Evolutionary conservation across 352 stramenopile species (phyloP), one percentile per base, ranked within the genome.

Genomic region (Ophiocytium majus): DNA sequence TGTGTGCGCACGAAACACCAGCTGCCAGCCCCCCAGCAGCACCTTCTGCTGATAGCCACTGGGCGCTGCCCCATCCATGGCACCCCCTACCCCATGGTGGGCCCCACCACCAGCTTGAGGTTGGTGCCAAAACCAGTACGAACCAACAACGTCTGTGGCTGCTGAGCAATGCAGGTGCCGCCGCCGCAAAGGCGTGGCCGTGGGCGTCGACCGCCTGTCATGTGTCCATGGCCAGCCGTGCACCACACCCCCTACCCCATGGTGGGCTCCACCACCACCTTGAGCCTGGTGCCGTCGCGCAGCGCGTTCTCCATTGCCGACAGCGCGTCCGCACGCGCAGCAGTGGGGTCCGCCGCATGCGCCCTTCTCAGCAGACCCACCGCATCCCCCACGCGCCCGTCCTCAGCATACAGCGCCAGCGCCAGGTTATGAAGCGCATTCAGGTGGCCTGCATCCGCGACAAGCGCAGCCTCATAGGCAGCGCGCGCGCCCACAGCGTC

Each of bases 361-460:
- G 66, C 66, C 66, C 49, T 81, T 23, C 49, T 5, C 19, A 81
- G 75, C 75, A 50, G 1, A 36, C 5, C 75, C 1, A 23, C 23
- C 1, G 75, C 35, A 32, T 63, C 49, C 19, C 5, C 75, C 35
- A 50, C 75, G 19, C 19, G 35, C 19, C 33, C 75, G 28, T 31
- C 71, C 35, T 81, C 23, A 33, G 23, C 63, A 36, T 81, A 63
- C 35, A 81, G 5, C 23, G 23, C 5, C 23, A 81, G 49, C 35
- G n/a, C 75, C n/a, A 81, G 49, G 23, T 81, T 81, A 23, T 81
- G 19, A 1, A 63, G 75, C n/a, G 75, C 5, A 19, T 64, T 36
- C 5, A 23, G 9, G 49, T 64, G 33, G 9, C 1, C 35, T 9
- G 75, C 9, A 23, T 81, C 49, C 35, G 31, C n/a, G 5, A 33